A percentile compares a stretch with the other conserved stretches of the same genome.
phyloP scores from a whole-genome alignment of 139 green algal genomes.

The Closterium sp. region DNA sequence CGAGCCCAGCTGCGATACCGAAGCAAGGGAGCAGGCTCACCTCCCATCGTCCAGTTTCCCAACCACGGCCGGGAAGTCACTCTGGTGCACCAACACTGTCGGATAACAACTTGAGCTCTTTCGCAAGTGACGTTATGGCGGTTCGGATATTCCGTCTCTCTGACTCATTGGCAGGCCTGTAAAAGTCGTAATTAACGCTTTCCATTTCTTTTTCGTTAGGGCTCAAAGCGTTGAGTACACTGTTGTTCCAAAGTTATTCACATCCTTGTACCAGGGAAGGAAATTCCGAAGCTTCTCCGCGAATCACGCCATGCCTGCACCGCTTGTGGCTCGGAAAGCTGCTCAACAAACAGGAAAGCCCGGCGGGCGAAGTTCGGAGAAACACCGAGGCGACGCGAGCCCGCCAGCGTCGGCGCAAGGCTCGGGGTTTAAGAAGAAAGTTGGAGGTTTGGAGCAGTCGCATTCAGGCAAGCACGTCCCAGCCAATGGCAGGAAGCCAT shows the following conservation, averaged over 20 bases:
- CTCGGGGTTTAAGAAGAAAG: background rate
- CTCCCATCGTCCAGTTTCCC: too few species aligned
- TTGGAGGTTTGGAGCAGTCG: background rate
- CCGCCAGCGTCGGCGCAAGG: background rate
- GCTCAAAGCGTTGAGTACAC: background rate
- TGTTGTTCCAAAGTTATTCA: too few species aligned
- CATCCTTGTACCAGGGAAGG: too few species aligned
- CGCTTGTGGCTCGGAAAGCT: background rate
- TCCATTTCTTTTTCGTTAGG: background rate
- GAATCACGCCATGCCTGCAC: background rate
- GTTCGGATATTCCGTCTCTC: background rate
- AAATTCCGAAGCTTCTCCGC: background rate
- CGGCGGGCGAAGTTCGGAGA: background rate
- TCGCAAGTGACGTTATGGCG: too few species aligned
- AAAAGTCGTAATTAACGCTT: background rate
- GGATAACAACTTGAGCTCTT: too few species aligned
- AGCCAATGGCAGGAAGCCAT: background rate
- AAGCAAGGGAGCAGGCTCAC: too few species aligned
- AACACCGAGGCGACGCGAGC: background rate
- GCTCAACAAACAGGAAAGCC: background rate
- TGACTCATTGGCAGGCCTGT: background rate
- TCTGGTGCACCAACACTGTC: too few species aligned
- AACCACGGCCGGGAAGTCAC: too few species aligned
- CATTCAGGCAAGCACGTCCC: background rate
- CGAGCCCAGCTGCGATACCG: too few species aligned